These are phyloP conservation scores for Pholiota adiposa DNA, from an alignment of 1,284 basidiomycete genomes.

Conservation along the genomic window DNA sequence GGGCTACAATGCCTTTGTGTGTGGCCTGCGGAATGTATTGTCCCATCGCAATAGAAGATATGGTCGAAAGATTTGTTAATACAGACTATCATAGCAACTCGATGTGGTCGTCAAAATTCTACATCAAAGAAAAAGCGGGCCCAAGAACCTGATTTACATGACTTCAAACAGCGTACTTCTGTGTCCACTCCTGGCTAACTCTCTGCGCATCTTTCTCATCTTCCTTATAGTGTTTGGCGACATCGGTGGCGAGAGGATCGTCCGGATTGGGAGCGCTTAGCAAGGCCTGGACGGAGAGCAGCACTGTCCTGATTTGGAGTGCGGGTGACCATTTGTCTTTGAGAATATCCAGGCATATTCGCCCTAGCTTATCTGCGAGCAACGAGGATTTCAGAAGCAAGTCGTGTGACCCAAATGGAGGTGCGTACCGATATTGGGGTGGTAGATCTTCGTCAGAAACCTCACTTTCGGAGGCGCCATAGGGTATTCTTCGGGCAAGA, in stretches of 20 bases:
- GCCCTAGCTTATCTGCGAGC: conserved; percentile 11
- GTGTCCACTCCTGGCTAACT: conserved; percentile 92
- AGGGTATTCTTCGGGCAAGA: conserved; percentile 98
- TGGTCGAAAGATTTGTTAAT: conserved; percentile 8
- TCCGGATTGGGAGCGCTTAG: conserved; percentile 97
- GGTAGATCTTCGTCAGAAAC: conserved; percentile 99
- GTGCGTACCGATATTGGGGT: conserved; percentile 94
- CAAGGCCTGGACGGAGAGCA: conserved; percentile 95
- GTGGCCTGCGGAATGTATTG: no score
- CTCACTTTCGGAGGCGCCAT: conserved; percentile 99
- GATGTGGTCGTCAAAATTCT: not conserved
- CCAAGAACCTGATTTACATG: conserved; percentile 2
- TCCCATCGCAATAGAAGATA: no score
- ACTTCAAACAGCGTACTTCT: conserved; percentile 65
- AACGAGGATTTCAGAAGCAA: not conserved
- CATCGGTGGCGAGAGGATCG: conserved; percentile 97
- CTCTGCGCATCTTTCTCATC: conserved; percentile 91
- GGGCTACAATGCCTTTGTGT: no score
- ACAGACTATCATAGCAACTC: conserved; percentile 13
- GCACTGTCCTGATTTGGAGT: conserved; percentile 95
- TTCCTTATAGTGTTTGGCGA: conserved; percentile 99
- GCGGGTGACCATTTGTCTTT: conserved; percentile 99
- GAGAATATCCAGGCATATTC: conserved; percentile 13
- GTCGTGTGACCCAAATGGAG: not conserved
- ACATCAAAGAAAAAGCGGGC: not conserved